Conservation (phyloP, 139 green algal species). For the Chlamydomonas eustigma region DNA sequence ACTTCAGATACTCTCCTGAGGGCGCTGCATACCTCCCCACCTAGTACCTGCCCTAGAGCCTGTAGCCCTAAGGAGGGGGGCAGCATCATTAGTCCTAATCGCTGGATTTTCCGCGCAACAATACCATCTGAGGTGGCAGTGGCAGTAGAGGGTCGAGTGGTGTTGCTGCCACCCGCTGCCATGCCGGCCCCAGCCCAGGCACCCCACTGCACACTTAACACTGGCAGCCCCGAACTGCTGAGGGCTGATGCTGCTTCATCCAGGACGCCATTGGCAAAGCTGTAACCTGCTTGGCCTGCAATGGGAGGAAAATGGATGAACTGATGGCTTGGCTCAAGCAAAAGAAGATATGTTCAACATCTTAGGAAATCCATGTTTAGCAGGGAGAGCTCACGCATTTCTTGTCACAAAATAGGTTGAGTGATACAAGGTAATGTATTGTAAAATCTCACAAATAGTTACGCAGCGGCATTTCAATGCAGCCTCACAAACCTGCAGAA, state of each 20-base stretch:
- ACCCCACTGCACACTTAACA: constrained; percentile 34
- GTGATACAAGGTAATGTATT: too few relatives aligned
- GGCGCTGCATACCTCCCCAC: not conserved
- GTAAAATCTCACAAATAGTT: too few relatives aligned
- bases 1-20: not conserved
- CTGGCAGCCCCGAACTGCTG: not conserved
- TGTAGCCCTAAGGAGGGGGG: constrained; percentile 32
- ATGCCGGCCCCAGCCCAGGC: constrained; percentile 50
- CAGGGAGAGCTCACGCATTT: too few relatives aligned
- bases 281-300: constrained; percentile 79
- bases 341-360: too few relatives aligned
- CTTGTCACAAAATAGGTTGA: too few relatives aligned
- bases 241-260: constrained; percentile 34
- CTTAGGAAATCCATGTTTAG: too few relatives aligned
- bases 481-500: too few relatives aligned
- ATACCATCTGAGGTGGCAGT: not conserved
- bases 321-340: too few relatives aligned
- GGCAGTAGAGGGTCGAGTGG: too few relatives aligned
- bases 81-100: constrained; percentile 51
- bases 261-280: constrained; percentile 66
- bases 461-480: too few relatives aligned
- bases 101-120: constrained; percentile 31
- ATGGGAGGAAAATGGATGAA: too few relatives aligned
- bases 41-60: constrained; percentile 26
- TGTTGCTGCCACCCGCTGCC: constrained; percentile 17